These are phyloP conservation scores for Nitzschia sp. DNA, from an alignment of 108 stramenopile species.

Conservation along the genomic window DNA sequence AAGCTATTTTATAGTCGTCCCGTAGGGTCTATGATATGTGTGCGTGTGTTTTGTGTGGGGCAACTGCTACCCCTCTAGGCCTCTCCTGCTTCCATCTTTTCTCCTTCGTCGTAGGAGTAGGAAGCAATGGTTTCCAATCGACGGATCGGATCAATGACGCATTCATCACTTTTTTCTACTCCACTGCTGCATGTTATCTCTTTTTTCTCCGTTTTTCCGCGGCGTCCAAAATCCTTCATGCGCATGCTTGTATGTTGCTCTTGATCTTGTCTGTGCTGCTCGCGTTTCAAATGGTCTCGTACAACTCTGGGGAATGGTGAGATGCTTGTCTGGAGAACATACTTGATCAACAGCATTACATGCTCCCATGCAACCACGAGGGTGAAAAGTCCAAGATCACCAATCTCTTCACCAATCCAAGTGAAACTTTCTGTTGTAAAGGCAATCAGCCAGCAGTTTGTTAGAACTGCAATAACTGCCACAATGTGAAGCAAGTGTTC, in stretches of 20 bases:
- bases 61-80: not conserved
- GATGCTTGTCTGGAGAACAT: constrained; percentile 72
- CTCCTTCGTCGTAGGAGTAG: not conserved
- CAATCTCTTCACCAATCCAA: constrained; percentile 48
- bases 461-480: constrained; percentile 90
- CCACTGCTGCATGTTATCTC: not conserved
- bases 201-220: constrained; percentile 14
- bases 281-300: constrained; percentile 61
- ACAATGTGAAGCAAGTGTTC: constrained; percentile 94
- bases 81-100: not conserved
- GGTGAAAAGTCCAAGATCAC: constrained; percentile 60
- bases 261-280: constrained; percentile 62
- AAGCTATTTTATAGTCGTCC: too few relatives aligned
- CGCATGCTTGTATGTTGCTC: constrained; percentile 57
- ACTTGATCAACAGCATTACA: constrained; percentile 86
- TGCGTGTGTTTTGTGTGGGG: too few relatives aligned
- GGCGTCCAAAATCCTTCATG: constrained; percentile 44
- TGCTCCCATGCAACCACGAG: constrained; percentile 88
- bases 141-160: not conserved
- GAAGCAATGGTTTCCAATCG: not conserved
- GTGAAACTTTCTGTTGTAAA: constrained; percentile 75
- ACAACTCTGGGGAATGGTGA: constrained; percentile 65
- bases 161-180: not conserved
- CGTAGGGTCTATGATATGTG: too few relatives aligned
- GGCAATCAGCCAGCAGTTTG: constrained; percentile 93